Base-by-base conservation (phyloP, 1,284 basidiomycete species). In the Heterobasidion parviporum region DNA sequence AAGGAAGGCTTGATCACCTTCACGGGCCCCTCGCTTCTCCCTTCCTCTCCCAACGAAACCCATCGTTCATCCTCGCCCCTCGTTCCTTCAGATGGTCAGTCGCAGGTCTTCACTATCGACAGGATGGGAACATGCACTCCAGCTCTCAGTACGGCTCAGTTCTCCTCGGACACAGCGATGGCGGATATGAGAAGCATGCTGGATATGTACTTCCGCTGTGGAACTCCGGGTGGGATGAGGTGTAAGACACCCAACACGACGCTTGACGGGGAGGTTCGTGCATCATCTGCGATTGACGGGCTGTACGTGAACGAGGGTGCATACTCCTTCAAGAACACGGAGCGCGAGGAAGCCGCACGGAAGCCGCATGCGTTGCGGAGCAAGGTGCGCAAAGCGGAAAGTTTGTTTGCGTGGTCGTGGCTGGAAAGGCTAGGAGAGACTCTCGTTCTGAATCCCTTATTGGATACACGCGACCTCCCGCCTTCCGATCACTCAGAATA, bases 1-100 rank as follows among this genome's bases (percentile, higher is more conserved):
- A 73, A 76, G 1, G 77, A 81, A 10, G 81, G 79, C 32, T 74
- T 82, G 63, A 72, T 81, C 59, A 76, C 77, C 26, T 83, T 83
- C 66, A 79, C 79, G 2, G 75, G 76, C 18, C 73, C 76, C 34
- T 66, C 70, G 48, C 72, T 81, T 9, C 67, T 79, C 52, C 72
- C 78, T 36, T 59, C 64, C 20, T 65, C 41, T 48, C 46, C 46
- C 26, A 16, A 48, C 26, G 46, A 16, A 10, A 10, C 8, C 46
- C 15, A 10, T 20, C 18, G 46, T 16, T 48, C 46, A 6, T 48
- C 20, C 52, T 53, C 53, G 49, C 62, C 54, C n/a, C 57, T 18
- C 35, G 67, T 15, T 59, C 63, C 61, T 43, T 44, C 59, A 44
- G 74, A 76, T 45, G 65, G 62, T 26, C 65, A 66, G 50, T 74